phyloP scores from a whole-genome alignment of 2,329 filamentous ascomycete genomes.

The Aspergillus fumigatiaffinis region DNA sequence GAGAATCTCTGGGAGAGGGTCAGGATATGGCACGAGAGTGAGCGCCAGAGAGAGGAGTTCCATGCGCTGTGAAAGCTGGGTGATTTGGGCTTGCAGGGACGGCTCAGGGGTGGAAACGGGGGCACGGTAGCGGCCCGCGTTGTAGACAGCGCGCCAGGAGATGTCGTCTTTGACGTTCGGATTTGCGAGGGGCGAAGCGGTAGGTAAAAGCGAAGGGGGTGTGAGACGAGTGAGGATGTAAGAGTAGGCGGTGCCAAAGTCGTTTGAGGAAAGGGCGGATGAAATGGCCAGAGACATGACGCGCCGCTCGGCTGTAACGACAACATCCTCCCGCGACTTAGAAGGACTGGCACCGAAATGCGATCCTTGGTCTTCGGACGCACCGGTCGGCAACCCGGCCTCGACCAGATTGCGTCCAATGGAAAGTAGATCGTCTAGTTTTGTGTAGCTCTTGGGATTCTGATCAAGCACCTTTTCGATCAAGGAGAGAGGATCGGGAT shows the following conservation, averaged over 20 bases:
- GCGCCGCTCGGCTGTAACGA: slow-evolving; percentile 42
- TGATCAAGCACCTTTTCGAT: slow-evolving; percentile 60
- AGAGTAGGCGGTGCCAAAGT: slow-evolving; percentile 61
- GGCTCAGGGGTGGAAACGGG: slow-evolving; percentile 24
- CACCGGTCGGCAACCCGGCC: slow-evolving; percentile 36
- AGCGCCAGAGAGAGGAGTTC: slow-evolving; percentile 61
- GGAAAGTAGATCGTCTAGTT: slow-evolving; percentile 60
- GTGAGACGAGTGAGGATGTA: slow-evolving; percentile 60
- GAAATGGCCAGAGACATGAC: slow-evolving; percentile 46
- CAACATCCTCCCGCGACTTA: slow-evolving; percentile 22
- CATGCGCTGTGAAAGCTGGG: slow-evolving; percentile 59
- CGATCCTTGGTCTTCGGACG: slow-evolving; percentile 19
- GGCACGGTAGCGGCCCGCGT: slow-evolving; percentile 54
- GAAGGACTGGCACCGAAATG: slow-evolving; percentile 13
- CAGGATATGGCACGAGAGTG: slow-evolving; percentile 54
- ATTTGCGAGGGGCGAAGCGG: slow-evolving; percentile 25
- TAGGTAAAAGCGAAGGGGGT: slow-evolving; percentile 31
- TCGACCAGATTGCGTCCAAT: slow-evolving; percentile 58
- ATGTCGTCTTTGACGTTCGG: slow-evolving; percentile 49
- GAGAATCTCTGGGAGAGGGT: slow-evolving; percentile 57
- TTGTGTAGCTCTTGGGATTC: slow-evolving; percentile 59
- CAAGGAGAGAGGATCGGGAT: slow-evolving; percentile 56
- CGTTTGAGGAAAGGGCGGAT: slow-evolving; percentile 41
- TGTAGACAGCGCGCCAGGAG: slow-evolving; percentile 62
- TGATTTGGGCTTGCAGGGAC: slow-evolving; percentile 43